Base-by-base conservation (phyloP, 108 stramenopile species). In the Pseudonitzschia multistriata region DNA sequence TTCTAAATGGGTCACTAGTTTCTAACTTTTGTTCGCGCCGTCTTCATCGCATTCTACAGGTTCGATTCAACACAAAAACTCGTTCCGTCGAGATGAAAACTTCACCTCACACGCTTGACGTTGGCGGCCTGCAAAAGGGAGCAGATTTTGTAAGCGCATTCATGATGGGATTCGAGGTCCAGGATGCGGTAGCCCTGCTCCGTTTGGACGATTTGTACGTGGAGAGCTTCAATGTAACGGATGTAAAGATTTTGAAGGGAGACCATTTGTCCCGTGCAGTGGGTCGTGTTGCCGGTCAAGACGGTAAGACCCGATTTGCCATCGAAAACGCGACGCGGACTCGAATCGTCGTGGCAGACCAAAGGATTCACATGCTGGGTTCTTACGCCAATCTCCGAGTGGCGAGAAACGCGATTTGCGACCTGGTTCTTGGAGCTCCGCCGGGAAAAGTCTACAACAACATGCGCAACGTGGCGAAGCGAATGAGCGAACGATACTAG, bases 401-500 rank as follows among this genome's bases (percentile, higher is more conserved):
- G 34, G 99, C 99, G 30, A 84, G 99, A 57, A 98, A 99, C 79
- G 98, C 99, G 13, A 95, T 99, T 75, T 99, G 99, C 72, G 88
- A 95, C 77, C 85, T 99, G 62, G 98, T 99, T 77, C 66, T 99
- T 47, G 99, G 99, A 49, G 97, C 99, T 24, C 98, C 98, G 15
- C 99, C 99, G n/a, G 99, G 99, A 34, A 99, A 98, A 79, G 98
- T 99, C 17, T 99, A 99, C 78, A 99, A 99, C 78, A 97, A 96
- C 62, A 98, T 99, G 97, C 85, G 98, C 34, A 97, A 96, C 74
- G 98, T 98, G 14, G 96, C 97, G 6, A 94, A 93, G 72, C 83
- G 99, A 39, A 94, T 99, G 96, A 96, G 81, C 70, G 97, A 98
- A 75, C 89, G 97, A 57, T 98, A 96, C 71, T 98, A 64, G 24